A percentile compares a stretch with the other conserved stretches of the same genome.
These are phyloP conservation scores for Exophiala spinifera DNA, from an alignment of 2,329 filamentous ascomycete genomes.

Conservation along the genomic window DNA sequence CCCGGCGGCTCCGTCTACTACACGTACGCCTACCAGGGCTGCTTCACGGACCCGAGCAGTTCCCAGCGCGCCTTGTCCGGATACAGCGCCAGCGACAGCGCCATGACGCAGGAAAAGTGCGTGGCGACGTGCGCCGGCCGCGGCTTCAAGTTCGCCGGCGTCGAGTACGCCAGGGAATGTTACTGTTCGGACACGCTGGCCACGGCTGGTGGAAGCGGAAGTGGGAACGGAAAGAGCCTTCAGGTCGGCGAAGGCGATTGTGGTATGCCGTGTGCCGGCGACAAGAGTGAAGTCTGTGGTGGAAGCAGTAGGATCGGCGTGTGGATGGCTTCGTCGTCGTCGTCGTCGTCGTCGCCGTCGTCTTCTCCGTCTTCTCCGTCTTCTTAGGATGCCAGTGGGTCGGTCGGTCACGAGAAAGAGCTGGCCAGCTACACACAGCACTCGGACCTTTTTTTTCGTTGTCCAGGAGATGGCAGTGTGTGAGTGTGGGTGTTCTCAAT, in stretches of 20 bases:
- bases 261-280: constrained; percentile 28
- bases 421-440: no score
- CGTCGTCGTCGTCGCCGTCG: no score
- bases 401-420: no score
- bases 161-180: constrained; percentile 40
- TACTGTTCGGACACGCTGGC: constrained; percentile 32
- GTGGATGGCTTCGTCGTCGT: constrained; percentile 23
- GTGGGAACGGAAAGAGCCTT: constrained; percentile 20
- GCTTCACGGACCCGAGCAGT: constrained; percentile 24
- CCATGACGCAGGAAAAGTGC: constrained; percentile 45
- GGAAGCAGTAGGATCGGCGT: constrained; percentile 28
- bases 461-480: no score
- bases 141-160: constrained; percentile 36
- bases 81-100: constrained; percentile 45
- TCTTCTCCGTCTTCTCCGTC: no score
- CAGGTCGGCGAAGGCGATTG: constrained; percentile 12
- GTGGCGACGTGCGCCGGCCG: constrained; percentile 19
- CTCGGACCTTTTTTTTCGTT: no score
- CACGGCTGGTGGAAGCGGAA: constrained; percentile 16
- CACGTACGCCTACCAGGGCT: constrained; percentile 24
- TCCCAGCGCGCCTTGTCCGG: constrained; percentile 14
- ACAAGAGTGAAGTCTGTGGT: constrained; percentile 29
- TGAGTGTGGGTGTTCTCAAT: no score
- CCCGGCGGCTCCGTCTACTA: no score
- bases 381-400: no score